Base-by-base conservation (phyloP, 2,329 filamentous ascomycete species). In the Beauveria caledonica region DNA sequence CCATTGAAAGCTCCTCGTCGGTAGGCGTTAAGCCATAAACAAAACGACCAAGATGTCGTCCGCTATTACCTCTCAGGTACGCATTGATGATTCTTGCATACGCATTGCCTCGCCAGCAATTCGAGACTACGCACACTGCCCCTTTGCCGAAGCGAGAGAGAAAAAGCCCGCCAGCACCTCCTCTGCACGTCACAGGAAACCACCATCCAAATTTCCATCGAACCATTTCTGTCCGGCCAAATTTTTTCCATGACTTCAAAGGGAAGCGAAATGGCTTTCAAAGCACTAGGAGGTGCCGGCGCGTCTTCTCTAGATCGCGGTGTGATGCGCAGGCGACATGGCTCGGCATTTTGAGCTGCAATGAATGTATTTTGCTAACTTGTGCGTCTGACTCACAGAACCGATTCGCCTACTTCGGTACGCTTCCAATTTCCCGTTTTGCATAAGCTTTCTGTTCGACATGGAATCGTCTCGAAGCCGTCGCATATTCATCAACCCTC, bases 371-470 rank as follows among this genome's bases (percentile, higher is more conserved):
- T 50, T 58, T 33, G 53, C 61, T 62, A 64, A 60, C 60, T 62
- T 66, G 27, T 65, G 59, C 25, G 59, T 51, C 63, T 49, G 51
- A 27, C 33, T 44, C 45, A 27, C 68, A 97, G 94, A 99, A 99
- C 85, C 87, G 90, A 74, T 97, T 90, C 85, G 93, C 94, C 85
- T 88, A 96, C 82, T 91, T 99, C 85, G 93, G 94, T 97, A 96
- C 72, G 78, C 73, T 67, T 64, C 64, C 66, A 10, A 48, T 23
- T 13, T 11, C 55, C 6, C 10, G 7, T 29, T n/a, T 64, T 56
- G 65, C 63, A 67, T 62, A 66, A 63, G 60, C 61, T 63, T 4
- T 27, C 15, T 33, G 15, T 66, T 61, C 65, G 62, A 62, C 62
- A 57, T 51, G 49, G 60, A 58, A 56, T 61, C 58, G 55, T 58